phyloP scores from a whole-genome alignment of 2,329 filamentous ascomycete species.

The Boeremia lycopersici region DNA sequence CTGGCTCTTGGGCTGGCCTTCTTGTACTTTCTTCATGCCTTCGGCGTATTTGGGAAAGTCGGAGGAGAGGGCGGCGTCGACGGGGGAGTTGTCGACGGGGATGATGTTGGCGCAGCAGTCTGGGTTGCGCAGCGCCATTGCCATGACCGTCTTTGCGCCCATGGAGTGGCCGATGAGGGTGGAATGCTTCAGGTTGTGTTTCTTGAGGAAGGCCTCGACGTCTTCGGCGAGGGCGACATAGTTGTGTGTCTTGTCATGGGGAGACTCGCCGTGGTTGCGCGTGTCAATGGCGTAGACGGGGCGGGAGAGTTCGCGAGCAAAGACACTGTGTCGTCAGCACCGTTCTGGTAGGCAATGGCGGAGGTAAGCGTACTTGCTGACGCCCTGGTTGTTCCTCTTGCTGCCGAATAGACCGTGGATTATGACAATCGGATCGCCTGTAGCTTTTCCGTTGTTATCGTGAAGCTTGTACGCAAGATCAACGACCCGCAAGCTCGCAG shows the following conservation, averaged over 20 bases:
- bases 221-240: constrained; percentile 84
- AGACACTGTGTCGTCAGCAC: constrained; percentile 59
- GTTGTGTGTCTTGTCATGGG: constrained; percentile 76
- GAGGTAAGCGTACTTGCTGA: constrained; percentile 75
- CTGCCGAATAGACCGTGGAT: constrained; percentile 94
- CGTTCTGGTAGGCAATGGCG: not conserved
- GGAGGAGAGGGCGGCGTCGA: constrained; percentile 75
- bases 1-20: constrained; percentile 68
- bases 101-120: constrained; percentile 72
- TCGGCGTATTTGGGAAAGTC: constrained; percentile 81
- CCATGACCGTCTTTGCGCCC: constrained; percentile 95
- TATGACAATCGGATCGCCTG: constrained; percentile 76
- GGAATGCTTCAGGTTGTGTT: constrained; percentile 71
- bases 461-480: constrained; percentile 46
- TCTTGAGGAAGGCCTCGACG: constrained; percentile 75
- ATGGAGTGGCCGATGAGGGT: constrained; percentile 94
- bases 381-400: constrained; percentile 91
- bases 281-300: constrained; percentile 87
- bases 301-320: constrained; percentile 80
- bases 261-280: constrained; percentile 90
- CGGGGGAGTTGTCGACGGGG: constrained; percentile 88
- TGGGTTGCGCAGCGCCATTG: constrained; percentile 75
- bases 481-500: constrained; percentile 26
- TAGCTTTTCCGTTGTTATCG: constrained; percentile 42
- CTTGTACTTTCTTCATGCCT: constrained; percentile 83